Conservation (phyloP, 1,284 basidiomycete species). For the Hemileia vastatrix region DNA sequence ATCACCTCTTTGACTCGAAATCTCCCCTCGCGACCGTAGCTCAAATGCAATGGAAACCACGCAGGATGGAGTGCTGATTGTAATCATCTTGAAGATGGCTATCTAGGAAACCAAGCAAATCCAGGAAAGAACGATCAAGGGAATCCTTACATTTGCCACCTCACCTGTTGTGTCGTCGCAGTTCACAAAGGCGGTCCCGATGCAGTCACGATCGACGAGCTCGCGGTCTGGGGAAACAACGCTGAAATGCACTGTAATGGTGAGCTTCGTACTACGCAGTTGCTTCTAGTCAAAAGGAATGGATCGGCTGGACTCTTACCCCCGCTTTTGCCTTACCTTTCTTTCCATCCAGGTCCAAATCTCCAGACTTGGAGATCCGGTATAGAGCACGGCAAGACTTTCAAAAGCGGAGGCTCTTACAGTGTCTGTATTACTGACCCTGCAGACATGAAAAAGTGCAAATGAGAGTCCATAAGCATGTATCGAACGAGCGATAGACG, state of each 20-base stretch:
- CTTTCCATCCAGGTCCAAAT: background rate
- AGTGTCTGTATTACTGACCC: no score
- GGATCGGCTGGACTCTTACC: no score
- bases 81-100: background rate
- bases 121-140: background rate
- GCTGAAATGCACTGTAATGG: background rate
- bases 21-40: background rate
- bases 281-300: no score
- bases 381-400: no score
- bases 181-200: background rate
- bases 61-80: background rate
- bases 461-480: no score
- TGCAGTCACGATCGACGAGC: background rate
- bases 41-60: background rate
- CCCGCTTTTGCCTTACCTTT: background rate
- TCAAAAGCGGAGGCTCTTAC: no score
- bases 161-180: background rate
- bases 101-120: background rate
- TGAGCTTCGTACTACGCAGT: background rate
- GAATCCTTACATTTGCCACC: background rate
- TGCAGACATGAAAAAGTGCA: no score
- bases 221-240: background rate
- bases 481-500: no score
- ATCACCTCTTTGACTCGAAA: no score
- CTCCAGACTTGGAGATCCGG: no score